Evolutionary conservation across 805 yeast genomes (phyloP), one percentile per base, ranked within the genome.

Genomic region (Pichia thaimueangensis): DNA sequence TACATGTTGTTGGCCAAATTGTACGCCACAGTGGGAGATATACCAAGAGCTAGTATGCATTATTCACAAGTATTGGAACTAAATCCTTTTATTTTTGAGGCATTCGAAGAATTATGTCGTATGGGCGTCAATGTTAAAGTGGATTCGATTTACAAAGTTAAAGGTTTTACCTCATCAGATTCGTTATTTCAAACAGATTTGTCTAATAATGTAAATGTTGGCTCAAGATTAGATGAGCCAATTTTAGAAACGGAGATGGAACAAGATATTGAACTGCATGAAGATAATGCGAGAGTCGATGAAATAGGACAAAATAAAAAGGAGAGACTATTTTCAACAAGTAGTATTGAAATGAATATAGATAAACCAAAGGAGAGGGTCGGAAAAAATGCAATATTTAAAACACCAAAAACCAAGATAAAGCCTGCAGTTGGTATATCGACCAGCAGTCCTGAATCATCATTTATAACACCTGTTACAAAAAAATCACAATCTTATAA

Each of bases 51-150:
- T 43, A 72, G 83, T 0, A 63, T 81, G 37, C 74, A 78, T 53
- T 85, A 81, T 57, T 72, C 86, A 0, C 76, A 73, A 49, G 86
- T 91, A 1, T 68, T 87, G 43, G 76, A 78, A 45, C 63, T 71
- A 48, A 85, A 93, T 57, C 96, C 95, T 15, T 86, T 70, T 56
- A 71, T 87, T 31, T 87, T 93, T 75, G 96, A 87, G 56, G 87
- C 96, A 0, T 80, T 86, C 49, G 86, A 81, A 50, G 80, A 81
- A 33, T 65, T 93, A 37, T 78, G 87, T 53, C 69, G 71, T 37
- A 65, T 82, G 63, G 93, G 95, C 11, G 86, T 82, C 16, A 74
- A 74, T 45, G 71, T 87, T 16, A 76, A 78, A 45, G 77, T 81
- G 6, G 74, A 74, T 48, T 60, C 78, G 0, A 66, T 80, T 23